Base-by-base conservation (phyloP, 441 rosid genomes). In the Erodium texanum region DNA sequence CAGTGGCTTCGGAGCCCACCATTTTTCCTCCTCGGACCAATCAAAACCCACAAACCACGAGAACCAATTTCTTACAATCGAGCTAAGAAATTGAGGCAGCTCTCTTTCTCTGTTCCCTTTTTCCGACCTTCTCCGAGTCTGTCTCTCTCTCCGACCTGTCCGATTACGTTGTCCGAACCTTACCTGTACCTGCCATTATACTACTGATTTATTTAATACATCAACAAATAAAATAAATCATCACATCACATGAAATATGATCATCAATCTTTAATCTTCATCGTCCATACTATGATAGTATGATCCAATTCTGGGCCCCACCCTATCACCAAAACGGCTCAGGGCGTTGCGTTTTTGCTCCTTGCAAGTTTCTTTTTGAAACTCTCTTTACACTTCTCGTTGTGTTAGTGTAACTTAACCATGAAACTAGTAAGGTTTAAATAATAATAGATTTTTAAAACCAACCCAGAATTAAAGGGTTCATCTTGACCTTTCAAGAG, bases 1-100 rank as follows among this genome's bases (percentile, higher is more conserved):
- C 66, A 48, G 74, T 45, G 68, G 52, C 62, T 36, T 63, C 59
- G 5, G 81, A 72, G 29, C 76, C 78, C 72, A 70, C 69, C 78
- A 77, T 78, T 48, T 20, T 7, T 20, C 12, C 19, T 56, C 24
- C 62, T 58, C 69, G 19, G 59, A 38, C 52, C 43, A 23, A 70
- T 73, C 56, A 65, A 61, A 70, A 76, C 18, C 65, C 27, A 5
- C 4, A 64, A 71, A 61, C 15, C 11, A 32, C 62, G 63, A 65
- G 38, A 34, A 34, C 38, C 4, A 34, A 4, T 27, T 27, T 27
- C 29, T 27, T 27, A 27, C 29, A 38, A 38, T 38, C 45, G 11
- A 38, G 29, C 29, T 1, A 27, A 27, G 29, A 27, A 27, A 27
- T 27, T 27, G 29, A 27, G 29, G 29, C 1, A 27, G 29, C n/a